Evolutionary conservation across 345 rosid species (phyloP), one percentile per base, ranked within the genome.

Genomic region (Ceriops decandra): DNA sequence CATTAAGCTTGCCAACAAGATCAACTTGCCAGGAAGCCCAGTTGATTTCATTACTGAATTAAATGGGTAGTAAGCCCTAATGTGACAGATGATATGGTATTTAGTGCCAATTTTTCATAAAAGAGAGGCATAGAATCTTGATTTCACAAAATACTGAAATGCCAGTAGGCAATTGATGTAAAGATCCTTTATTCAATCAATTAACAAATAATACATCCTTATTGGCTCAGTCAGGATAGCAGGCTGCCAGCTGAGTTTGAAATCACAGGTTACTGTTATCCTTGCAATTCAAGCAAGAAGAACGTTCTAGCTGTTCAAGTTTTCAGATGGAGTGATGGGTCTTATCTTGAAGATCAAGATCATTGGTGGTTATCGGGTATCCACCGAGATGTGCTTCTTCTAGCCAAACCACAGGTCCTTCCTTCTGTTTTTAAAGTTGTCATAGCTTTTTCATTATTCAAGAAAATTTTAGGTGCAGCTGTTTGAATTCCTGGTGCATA

Each of bases 311-410:
- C 99, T 19, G 96, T 95, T 75, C 96, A 95, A 85, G 99, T 95
- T 58, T 79, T 85, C 76, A 90, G 99, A 86, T 95, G 99, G 99
- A 90, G 99, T 83, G 98, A 95, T 87, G 99, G 98, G 54, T 88
- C 99, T 68, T 95, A 91, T 80, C 98, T 95, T 67, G 99, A 95
- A 85, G 99, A 91, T 87, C 99, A 91, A 86, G 99, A 95, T 83
- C 99, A 95, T 72, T 95, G 99, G 99, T 77, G 98, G 97, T 79
- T 95, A 74, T 95, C 99, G 60, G 99, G 96, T 61, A 83, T 95
- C 69, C 99, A 91, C 62, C 95, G 97, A 22, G 99, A 95, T 32
- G 99, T 95, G 82, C 96, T 88, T 76, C 89, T 95, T 85, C 83
- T 95, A 74, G 87, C 99, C 72, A 95, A 95, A 81, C 97, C 99